These are phyloP conservation scores for Fusarium armeniacum DNA, from an alignment of 2,329 filamentous ascomycete species.

Conservation along the genomic window DNA sequence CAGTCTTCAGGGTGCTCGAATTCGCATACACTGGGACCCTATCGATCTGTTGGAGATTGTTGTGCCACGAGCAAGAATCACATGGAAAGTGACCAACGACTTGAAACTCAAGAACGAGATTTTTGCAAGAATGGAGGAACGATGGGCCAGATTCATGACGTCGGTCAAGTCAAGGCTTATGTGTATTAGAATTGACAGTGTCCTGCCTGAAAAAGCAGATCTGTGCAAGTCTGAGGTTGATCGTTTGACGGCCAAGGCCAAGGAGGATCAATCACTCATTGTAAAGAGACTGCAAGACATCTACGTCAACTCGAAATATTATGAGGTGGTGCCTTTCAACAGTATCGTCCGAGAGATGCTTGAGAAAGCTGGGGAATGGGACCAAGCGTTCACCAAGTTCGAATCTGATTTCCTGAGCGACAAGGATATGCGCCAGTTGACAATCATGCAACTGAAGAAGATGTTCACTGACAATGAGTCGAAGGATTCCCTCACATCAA, in stretches of 20 bases:
- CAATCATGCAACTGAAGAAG: conserved; percentile 91
- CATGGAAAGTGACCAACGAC: conserved; percentile 98
- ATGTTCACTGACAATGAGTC: conserved; percentile 94
- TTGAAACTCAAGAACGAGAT: conserved; percentile 93
- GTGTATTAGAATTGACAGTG: conserved; percentile 91
- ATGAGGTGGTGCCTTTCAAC: conserved; percentile 96
- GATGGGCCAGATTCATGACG: conserved; percentile 86
- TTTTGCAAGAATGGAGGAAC: conserved; percentile 83
- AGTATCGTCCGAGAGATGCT: conserved; percentile 89
- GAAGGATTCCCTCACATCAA: conserved; percentile 78
- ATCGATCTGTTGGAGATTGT: conserved; percentile 95
- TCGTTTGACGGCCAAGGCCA: conserved; percentile 79
- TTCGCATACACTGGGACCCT: conserved; percentile 92
- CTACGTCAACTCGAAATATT: conserved; percentile 95
- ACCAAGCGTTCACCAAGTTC: conserved; percentile 88
- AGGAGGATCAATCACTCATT: conserved; percentile 83
- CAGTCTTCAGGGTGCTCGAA: conserved; percentile 84
- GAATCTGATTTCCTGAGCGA: conserved; percentile 95
- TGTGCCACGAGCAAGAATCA: conserved; percentile 89
- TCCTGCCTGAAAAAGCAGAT: conserved; percentile 88
- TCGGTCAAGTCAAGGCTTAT: conserved; percentile 88
- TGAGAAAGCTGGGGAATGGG: conserved; percentile 94
- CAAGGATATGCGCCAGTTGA: conserved; percentile 93
- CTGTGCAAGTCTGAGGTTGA: conserved; percentile 87
- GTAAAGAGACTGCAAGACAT: conserved; percentile 85